Evolutionary conservation across 140 eudicot species (phyloP).

Genomic region (Stevia rebaudiana): DNA sequence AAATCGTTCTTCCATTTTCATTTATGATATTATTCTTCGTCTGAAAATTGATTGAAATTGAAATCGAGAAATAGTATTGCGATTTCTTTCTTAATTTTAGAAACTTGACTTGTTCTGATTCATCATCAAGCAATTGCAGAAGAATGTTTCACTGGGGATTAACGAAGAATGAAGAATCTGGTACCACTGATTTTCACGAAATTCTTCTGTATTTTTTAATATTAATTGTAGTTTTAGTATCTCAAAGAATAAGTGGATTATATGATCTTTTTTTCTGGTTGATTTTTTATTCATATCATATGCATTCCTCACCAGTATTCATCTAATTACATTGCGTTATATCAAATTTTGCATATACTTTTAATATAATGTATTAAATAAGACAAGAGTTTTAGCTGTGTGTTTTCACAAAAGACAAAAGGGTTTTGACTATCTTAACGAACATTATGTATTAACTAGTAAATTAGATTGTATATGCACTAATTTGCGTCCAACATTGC

Average conservation of each 20-base stretch:
- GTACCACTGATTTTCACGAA: not conserved
- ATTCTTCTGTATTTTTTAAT: not conserved
- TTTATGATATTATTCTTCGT: conserved; percentile 1
- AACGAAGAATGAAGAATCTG: conserved; percentile 7
- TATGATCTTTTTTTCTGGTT: not conserved
- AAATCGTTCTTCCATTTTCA: not conserved
- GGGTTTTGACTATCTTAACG: too few species aligned
- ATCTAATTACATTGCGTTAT: not conserved
- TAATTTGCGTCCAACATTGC: too few species aligned
- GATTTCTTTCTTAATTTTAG: not conserved
- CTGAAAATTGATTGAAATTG: not conserved
- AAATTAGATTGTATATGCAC: too few species aligned
- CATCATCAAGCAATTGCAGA: conserved; percentile 3
- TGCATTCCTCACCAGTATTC: conserved; percentile 5
- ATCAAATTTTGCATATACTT: too few species aligned
- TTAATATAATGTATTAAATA: too few species aligned
- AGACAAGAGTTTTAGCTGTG: too few species aligned
- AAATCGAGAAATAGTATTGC: not conserved
- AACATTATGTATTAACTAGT: too few species aligned
- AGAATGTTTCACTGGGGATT: conserved; percentile 6
- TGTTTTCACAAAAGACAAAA: too few species aligned
- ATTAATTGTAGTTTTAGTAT: conserved; percentile 20
- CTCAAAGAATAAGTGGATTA: conserved; percentile 23
- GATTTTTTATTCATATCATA: conserved; percentile 1
- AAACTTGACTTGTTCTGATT: not conserved